Evolutionary conservation across 305 asterid species (phyloP).

Genomic region (Ilex paraguariensis): DNA sequence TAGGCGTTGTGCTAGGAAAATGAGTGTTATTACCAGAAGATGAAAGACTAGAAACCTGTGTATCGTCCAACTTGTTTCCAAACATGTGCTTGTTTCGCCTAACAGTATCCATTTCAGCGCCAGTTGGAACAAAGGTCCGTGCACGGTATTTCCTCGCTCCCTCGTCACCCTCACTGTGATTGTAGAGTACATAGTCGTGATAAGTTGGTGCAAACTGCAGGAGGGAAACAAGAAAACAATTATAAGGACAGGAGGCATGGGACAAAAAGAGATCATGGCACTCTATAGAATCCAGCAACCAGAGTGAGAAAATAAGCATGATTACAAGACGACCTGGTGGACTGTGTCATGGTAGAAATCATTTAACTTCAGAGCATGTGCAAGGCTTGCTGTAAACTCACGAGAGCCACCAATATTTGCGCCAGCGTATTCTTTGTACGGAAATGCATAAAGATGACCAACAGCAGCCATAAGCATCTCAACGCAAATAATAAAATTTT

Average conservation of each 20-base stretch:
- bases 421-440: conserved; percentile 95
- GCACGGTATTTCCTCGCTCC: conserved; percentile 89
- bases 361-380: conserved; percentile 79
- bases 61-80: conserved; percentile 65
- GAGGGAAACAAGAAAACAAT: conserved; percentile 5
- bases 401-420: conserved; percentile 74
- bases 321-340: conserved; percentile 62
- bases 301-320: neutral
- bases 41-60: conserved; percentile 49
- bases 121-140: conserved; percentile 93
- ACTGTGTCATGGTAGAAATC: conserved; percentile 96
- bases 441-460: conserved; percentile 91
- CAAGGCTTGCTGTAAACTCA: conserved; percentile 73
- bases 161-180: conserved; percentile 79
- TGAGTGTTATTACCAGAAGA: conserved; percentile 40
- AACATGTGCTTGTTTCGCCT: conserved; percentile 64
- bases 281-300: neutral
- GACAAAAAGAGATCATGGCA: neutral
- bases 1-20: conserved; percentile 22
- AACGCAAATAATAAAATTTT: conserved; percentile 78
- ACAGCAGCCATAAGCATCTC: conserved; percentile 97
- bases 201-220: conserved; percentile 96
- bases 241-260: neutral
- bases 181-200: conserved; percentile 94
- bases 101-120: conserved; percentile 90